phyloP scores from a whole-genome alignment of 2,329 filamentous ascomycete species.

The Pseudonectria buxi region DNA sequence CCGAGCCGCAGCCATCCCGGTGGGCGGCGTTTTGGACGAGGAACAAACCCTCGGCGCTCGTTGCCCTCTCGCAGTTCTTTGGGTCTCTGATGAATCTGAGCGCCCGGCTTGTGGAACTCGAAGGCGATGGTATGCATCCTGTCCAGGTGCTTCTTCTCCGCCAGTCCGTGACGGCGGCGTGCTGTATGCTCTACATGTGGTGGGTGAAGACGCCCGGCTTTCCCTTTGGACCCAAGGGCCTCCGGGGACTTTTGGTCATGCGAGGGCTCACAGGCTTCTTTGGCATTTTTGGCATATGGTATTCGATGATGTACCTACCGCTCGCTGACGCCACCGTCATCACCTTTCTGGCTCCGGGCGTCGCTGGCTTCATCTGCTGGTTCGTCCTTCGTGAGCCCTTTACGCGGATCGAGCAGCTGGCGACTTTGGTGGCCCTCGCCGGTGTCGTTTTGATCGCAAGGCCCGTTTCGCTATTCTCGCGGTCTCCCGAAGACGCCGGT shows the following conservation, averaged over 20 bases:
- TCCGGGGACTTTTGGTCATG: conserved; percentile 60
- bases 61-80: conserved; percentile 72
- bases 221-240: conserved; percentile 60
- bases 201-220: conserved; percentile 59
- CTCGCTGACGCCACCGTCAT: conserved; percentile 85
- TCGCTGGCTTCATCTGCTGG: conserved; percentile 75
- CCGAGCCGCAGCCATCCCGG: conserved; percentile 16
- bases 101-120: conserved; percentile 66
- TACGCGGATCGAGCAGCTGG: conserved; percentile 68
- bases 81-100: conserved; percentile 80
- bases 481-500: conserved; percentile 12
- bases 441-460: conserved; percentile 81
- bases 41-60: conserved; percentile 68
- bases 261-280: conserved; percentile 67
- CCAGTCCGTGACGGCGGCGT: conserved; percentile 65
- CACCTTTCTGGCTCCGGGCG: conserved; percentile 74
- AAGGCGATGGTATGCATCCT: conserved; percentile 68
- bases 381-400: conserved; percentile 70
- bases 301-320: conserved; percentile 64
- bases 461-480: conserved; percentile 51
- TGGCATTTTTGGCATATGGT: conserved; percentile 72
- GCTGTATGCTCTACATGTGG: conserved; percentile 68
- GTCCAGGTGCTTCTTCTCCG: conserved; percentile 78
- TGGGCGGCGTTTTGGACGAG: conserved; percentile 44
- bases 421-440: conserved; percentile 64